phyloP scores from a whole-genome alignment of 345 rosid genomes.

The Moricandia moricandioides region DNA sequence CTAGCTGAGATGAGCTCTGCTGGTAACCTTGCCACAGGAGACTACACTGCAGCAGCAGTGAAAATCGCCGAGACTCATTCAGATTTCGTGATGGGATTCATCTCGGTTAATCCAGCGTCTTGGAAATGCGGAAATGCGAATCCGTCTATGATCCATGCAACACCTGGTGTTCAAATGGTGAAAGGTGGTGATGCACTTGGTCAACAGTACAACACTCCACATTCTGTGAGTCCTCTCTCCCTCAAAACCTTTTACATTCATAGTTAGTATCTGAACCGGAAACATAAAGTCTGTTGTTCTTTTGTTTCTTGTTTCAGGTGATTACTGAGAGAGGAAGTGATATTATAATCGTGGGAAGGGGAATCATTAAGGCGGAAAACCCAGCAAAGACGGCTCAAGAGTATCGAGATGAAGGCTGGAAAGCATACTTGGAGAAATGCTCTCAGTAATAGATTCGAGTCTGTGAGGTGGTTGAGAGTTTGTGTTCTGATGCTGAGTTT shows the following conservation, averaged over 20 bases:
- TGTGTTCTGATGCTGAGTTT: conserved; percentile 10
- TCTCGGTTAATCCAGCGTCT: conserved; percentile 92
- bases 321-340: conserved; percentile 87
- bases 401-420: conserved; percentile 93
- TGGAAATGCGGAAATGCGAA: conserved; percentile 82
- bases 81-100: conserved; percentile 94
- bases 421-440: conserved; percentile 80
- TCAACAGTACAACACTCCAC: conserved; percentile 93
- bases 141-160: conserved; percentile 91
- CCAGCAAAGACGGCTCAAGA: conserved; percentile 77
- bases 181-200: conserved; percentile 89
- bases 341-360: conserved; percentile 93
- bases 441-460: conserved; percentile 24
- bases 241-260: conserved; percentile 29
- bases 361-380: conserved; percentile 80
- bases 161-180: conserved; percentile 98
- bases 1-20: conserved; percentile 99
- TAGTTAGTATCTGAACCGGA: not conserved
- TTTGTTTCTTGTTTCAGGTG: conserved; percentile 43
- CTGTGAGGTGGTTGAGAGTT: conserved; percentile 10
- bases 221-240: conserved; percentile 62
- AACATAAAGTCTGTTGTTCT: not conserved
- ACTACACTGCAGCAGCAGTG: conserved; percentile 88
- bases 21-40: conserved; percentile 93
- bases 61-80: conserved; percentile 93